Base-by-base conservation (phyloP, 768 basidiomycete species). In the Russula sp. region DNA sequence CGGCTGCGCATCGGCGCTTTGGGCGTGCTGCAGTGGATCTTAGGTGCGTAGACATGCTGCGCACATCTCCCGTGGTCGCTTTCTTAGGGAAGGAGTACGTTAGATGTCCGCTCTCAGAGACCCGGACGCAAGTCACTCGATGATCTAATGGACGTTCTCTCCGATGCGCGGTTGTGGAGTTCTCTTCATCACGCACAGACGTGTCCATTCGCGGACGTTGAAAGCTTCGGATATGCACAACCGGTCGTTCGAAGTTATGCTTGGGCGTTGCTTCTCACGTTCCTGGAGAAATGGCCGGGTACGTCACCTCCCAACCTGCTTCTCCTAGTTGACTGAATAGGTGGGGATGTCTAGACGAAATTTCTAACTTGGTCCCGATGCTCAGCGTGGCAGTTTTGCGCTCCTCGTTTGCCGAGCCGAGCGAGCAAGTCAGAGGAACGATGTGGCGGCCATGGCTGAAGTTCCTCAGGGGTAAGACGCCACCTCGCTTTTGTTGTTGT, bases 401-500 rank as follows among this genome's bases (percentile, higher is more conserved):
- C n/a, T 86, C 88, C 13, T 80, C 81, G 13, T 87, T 84, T 80
- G 69, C 83, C 0, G 94, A 98, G 70, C 76, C 80, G 0, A 93
- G 96, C 67, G 66, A 77, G 1, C 77, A 77, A 3, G 93, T 96
- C 3, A 86, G 88, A 67, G 73, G 75, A 4, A 72, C 73, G 1
- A 86, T 94, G 82, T 88, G 87, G 78, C 81, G 82, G 45, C 87
- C 89, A 0, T 70, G 92, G 54, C 75, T 94, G 9, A 77, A 78
- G 11, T 90, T 91, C 69, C 73, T 96, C 47, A 84, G 82, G 74
- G 84, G 94, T 91, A 67, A 50, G 79, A 70, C 0, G 27, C 55
- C 11, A 35, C 66, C 49, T 65, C 51, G 14, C 63, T 42, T 63
- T 37, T 42, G 22, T 49, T 42, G 65, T 37, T 42, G 22, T 49